Percentiles rank a stretch among this genome's conserved stretches.
Evolutionary conservation across 2,329 filamentous ascomycete genomes (phyloP).

Genomic region (Thielaviopsis euricoi): DNA sequence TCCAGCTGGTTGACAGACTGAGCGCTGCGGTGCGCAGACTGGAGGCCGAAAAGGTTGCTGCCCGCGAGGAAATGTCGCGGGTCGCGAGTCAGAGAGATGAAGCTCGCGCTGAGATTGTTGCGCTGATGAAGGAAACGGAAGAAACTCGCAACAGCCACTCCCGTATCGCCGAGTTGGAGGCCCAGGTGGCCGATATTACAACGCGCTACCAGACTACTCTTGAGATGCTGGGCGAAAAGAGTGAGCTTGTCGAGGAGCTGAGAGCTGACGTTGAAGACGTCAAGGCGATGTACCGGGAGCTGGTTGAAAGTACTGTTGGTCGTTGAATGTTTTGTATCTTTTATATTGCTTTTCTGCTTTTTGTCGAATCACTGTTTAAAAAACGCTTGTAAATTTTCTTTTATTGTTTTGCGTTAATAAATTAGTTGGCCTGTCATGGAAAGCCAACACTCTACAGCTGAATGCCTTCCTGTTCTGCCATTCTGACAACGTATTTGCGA

Average conservation of each 20-base stretch:
- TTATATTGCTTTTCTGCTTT: neutral
- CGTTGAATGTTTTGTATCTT: neutral
- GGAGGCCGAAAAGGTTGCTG: slow-evolving; percentile 79
- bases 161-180: slow-evolving; percentile 48
- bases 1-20: slow-evolving; percentile 93
- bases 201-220: slow-evolving; percentile 76
- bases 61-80: slow-evolving; percentile 69
- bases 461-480: slow-evolving; percentile 73
- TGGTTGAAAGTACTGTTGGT: slow-evolving; percentile 64
- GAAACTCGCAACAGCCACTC: slow-evolving; percentile 42
- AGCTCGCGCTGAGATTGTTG: slow-evolving; percentile 78
- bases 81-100: slow-evolving; percentile 80
- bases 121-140: slow-evolving; percentile 75
- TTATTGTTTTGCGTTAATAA: too few relatives aligned
- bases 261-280: slow-evolving; percentile 78
- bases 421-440: too few relatives aligned
- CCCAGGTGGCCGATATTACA: slow-evolving; percentile 51
- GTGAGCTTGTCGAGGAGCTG: slow-evolving; percentile 83
- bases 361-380: neutral
- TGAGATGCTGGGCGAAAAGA: slow-evolving; percentile 93
- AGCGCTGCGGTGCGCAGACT: slow-evolving; percentile 79
- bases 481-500: slow-evolving; percentile 57
- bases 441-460: slow-evolving; percentile 25
- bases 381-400: neutral
- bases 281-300: slow-evolving; percentile 88